A percentile compares a stretch with the other conserved stretches of the same genome.
These are phyloP conservation scores for Fusarium sp. DNA, from an alignment of 2,329 filamentous ascomycete species.

Conservation along the genomic window DNA sequence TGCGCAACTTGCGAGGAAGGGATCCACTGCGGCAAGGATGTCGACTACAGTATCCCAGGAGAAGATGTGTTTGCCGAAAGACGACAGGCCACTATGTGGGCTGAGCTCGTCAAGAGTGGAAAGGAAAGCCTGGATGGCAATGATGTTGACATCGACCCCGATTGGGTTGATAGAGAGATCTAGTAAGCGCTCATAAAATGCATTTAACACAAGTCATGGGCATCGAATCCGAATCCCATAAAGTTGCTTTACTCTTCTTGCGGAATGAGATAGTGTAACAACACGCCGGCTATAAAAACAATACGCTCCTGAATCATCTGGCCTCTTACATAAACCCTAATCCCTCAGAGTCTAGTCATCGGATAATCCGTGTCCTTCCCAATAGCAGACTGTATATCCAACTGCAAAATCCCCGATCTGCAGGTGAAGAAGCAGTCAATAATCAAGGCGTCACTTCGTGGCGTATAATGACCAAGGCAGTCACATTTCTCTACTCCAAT, in stretches of 20 bases:
- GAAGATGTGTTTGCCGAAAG: not conserved
- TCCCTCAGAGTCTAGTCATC: slow-evolving; percentile 25
- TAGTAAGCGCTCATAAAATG: not conserved
- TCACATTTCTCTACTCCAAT: not conserved
- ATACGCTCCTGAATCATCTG: not conserved
- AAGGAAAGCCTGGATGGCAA: not conserved
- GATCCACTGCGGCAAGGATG: not conserved
- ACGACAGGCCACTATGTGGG: not conserved
- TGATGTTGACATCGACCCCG: not conserved
- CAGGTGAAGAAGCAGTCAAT: not conserved
- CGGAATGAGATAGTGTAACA: not conserved
- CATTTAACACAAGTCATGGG: too few relatives aligned
- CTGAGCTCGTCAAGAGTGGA: not conserved
- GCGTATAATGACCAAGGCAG: not conserved
- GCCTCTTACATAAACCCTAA: not conserved
- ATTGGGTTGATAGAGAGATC: not conserved
- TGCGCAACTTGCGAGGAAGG: not conserved
- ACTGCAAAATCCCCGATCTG: not conserved
- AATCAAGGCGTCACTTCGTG: not conserved
- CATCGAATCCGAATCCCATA: too few relatives aligned
- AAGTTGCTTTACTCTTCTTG: too few relatives aligned
- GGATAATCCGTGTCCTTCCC: not conserved
- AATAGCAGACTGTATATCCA: not conserved
- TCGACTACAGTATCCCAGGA: not conserved
- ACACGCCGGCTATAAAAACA: not conserved